These are phyloP conservation scores for Bipolaris sorokiniana DNA, from an alignment of 2,329 filamentous ascomycete species.

Conservation along the genomic window DNA sequence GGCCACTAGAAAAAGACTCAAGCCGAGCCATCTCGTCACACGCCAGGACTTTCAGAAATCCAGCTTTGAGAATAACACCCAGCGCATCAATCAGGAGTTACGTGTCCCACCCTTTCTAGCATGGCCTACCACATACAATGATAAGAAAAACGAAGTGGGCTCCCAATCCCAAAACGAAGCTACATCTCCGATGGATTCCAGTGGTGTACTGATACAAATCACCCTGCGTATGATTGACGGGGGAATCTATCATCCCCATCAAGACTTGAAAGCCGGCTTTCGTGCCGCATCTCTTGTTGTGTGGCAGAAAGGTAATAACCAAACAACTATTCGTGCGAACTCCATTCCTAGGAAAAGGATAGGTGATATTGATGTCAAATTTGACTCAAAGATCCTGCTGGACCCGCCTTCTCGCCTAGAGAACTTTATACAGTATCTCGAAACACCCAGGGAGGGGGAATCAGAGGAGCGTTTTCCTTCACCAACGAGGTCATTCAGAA, in stretches of 20 bases:
- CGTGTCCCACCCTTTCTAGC: not conserved
- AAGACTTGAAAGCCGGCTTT: not conserved
- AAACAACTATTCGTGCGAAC: not conserved
- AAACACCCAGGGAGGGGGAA: no score
- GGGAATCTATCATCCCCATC: not conserved
- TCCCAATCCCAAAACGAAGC: not conserved
- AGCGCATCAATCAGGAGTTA: not conserved
- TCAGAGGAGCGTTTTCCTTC: no score
- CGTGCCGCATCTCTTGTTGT: not conserved
- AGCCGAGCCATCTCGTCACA: no score
- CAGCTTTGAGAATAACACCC: no score
- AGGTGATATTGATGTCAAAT: not conserved
- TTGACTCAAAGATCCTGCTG: not conserved
- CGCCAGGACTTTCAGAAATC: no score
- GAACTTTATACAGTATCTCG: not conserved
- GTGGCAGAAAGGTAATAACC: not conserved
- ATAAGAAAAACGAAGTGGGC: not conserved
- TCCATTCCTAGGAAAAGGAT: not conserved
- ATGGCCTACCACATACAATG: not conserved
- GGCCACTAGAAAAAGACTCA: no score
- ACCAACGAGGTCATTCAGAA: not conserved
- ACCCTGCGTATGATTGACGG: not conserved
- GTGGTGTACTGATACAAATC: not conserved
- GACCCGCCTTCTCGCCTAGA: not conserved
- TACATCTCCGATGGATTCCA: not conserved